Conservation (phyloP, 257 asterid species). For the Nicotiana benthamiana region DNA sequence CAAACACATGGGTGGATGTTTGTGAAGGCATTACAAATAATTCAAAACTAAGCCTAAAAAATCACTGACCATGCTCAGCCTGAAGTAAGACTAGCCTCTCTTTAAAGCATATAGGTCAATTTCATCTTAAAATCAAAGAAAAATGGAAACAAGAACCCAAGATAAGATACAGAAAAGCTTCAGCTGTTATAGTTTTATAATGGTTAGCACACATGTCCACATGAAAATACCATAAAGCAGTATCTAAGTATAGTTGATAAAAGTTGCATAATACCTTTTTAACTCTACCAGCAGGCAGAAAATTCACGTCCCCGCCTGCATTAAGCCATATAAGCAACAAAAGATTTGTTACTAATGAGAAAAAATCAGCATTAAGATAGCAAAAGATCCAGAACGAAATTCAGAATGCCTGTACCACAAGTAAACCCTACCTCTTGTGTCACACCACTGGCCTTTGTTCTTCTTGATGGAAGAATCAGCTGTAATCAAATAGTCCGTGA, state of each 20-base stretch:
- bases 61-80: no score
- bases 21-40: no score
- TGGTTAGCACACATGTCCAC: neutral
- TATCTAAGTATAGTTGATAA: constrained; percentile 2
- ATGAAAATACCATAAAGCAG: neutral
- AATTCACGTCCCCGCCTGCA: constrained; percentile 48
- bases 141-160: neutral
- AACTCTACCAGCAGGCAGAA: constrained; percentile 36
- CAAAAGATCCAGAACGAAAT: neutral
- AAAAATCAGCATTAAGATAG: neutral
- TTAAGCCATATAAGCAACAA: neutral
- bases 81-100: no score
- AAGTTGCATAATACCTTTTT: constrained; percentile 38
- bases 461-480: constrained; percentile 34
- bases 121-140: neutral
- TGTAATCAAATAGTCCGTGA: constrained; percentile 20
- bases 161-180: neutral
- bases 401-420: neutral
- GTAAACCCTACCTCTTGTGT: constrained; percentile 35
- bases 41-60: no score
- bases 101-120: neutral
- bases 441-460: constrained; percentile 26
- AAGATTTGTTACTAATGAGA: neutral
- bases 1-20: no score
- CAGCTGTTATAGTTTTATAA: neutral